Base-by-base conservation (phyloP, 257 asterid species). In the Solanum chiquidenum region DNA sequence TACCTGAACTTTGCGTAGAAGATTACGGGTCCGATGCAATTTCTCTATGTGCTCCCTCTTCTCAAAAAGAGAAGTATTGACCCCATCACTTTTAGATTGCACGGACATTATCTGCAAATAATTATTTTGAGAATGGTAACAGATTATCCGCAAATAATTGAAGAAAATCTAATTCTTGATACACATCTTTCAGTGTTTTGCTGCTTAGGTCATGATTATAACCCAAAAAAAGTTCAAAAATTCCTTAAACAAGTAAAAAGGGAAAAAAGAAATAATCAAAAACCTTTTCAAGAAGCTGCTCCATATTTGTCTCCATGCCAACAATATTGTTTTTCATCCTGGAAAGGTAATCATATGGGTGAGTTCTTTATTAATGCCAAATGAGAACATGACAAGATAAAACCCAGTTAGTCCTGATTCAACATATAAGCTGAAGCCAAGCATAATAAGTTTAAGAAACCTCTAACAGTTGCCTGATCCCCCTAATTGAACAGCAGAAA, bases 301-400 rank as follows among this genome's bases (percentile, higher is more conserved):
- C 99, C 99, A 97, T 97, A 92, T 94, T 97, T 85, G 98, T 89
- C 91, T 97, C 99, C 98, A 96, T 97, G 90, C 99, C 99, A 82
- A 93, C 95, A 89, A 97, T 97, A 88, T 97, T 97, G 74, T 91
- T 97, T 88, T 97, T 97, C 99, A 97, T 97, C 97, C 99, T 97
- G 94, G 66, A 90, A 75, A 82, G 27, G 12, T 49, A 49, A 29
- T 49, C 27, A 3, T 46, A 82, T 9, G 49, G 42, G 44, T 82
- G 69, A 82, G 31, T 31, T 82, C 44, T 27, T 80, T 64, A 29
- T 82, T 82, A 31, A 33, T 46, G 40, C 68, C 68, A 46, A 80
- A 80, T 80, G 85, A 46, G 85, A 80, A 82, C 20, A 49, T 49
- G 86, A 82, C 29, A 46, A 82, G 31, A 82, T 7, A 49, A 80